Evolutionary conservation across 2,329 filamentous ascomycete genomes (phyloP).

Genomic region (Nectriaceae sp.): DNA sequence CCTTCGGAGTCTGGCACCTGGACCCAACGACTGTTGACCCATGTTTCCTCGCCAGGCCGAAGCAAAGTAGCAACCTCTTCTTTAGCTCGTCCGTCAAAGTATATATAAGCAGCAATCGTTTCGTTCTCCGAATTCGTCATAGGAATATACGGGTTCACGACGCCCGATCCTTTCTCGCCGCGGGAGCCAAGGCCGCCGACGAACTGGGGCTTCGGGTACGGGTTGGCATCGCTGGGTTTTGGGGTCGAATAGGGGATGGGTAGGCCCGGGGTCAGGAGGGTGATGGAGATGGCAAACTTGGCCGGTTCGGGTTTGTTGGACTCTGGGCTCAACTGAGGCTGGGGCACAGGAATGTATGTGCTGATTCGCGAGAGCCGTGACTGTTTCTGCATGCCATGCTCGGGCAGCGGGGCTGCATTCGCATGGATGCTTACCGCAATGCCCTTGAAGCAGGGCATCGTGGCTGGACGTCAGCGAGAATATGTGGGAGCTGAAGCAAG

Average conservation of each 20-base stretch:
- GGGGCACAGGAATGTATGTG: conserved; percentile 94
- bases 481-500: neutral
- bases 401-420: conserved; percentile 76
- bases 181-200: conserved; percentile 68
- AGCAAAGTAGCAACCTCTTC: conserved; percentile 96
- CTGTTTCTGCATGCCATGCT: conserved; percentile 94
- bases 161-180: conserved; percentile 48
- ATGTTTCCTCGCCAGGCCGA: conserved; percentile 92
- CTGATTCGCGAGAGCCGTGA: conserved; percentile 90
- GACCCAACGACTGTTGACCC: conserved; percentile 98
- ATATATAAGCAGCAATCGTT: conserved; percentile 97
- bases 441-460: conserved; percentile 96
- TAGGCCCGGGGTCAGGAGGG: conserved; percentile 83
- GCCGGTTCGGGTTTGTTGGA: conserved; percentile 84
- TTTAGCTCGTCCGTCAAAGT: conserved; percentile 93
- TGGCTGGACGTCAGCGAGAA: conserved; percentile 33
- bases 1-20: conserved; percentile 89
- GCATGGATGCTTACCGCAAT: conserved; percentile 97
- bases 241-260: conserved; percentile 92
- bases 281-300: conserved; percentile 97
- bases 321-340: conserved; percentile 67
- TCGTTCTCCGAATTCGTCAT: conserved; percentile 93
- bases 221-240: conserved; percentile 74
- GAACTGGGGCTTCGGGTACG: conserved; percentile 77
- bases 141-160: conserved; percentile 84